phyloP scores from a whole-genome alignment of 768 basidiomycete species.

The Trichaptum fuscoviolaceum region DNA sequence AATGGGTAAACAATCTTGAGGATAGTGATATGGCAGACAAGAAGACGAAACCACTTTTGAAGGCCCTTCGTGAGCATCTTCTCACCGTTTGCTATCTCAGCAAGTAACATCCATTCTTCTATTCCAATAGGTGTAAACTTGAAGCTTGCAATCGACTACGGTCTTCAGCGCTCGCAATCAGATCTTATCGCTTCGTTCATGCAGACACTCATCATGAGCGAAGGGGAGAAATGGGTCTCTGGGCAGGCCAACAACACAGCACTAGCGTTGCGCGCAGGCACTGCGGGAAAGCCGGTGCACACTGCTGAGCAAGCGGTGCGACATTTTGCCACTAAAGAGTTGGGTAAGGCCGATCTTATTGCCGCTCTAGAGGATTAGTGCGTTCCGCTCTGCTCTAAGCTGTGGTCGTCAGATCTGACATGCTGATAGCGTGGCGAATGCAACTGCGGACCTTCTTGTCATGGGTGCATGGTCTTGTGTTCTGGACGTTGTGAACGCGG shows the following conservation, averaged over 20 bases:
- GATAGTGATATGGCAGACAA: constrained; percentile 70
- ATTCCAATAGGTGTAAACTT: constrained; percentile 62
- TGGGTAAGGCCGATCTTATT: constrained; percentile 73
- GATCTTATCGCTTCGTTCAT: constrained; percentile 89
- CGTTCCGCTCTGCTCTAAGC: constrained; percentile 23
- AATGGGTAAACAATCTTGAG: constrained; percentile 85
- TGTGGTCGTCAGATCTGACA: constrained; percentile 7
- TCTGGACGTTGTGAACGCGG: constrained; percentile 50
- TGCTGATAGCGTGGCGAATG: constrained; percentile 73
- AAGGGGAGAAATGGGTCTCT: constrained; percentile 88
- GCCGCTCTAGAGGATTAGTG: constrained; percentile 89
- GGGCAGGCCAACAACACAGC: constrained; percentile 63
- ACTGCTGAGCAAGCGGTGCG: constrained; percentile 73
- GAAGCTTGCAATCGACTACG: constrained; percentile 88
- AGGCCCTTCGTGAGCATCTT: constrained; percentile 57
- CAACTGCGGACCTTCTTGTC: constrained; percentile 77
- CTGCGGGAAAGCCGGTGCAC: constrained; percentile 67
- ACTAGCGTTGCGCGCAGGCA: constrained; percentile 62
- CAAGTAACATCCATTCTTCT: not conserved
- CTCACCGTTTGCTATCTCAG: constrained; percentile 18
- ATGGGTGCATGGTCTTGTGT: constrained; percentile 76
- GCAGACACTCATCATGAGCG: constrained; percentile 94
- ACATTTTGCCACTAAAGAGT: constrained; percentile 81
- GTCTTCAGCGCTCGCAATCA: constrained; percentile 72
- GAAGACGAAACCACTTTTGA: constrained; percentile 66